Percentiles rank a stretch among this genome's conserved stretches.
Evolutionary conservation across 257 asterid genomes (phyloP).

Genomic region (Eustoma russellianum): DNA sequence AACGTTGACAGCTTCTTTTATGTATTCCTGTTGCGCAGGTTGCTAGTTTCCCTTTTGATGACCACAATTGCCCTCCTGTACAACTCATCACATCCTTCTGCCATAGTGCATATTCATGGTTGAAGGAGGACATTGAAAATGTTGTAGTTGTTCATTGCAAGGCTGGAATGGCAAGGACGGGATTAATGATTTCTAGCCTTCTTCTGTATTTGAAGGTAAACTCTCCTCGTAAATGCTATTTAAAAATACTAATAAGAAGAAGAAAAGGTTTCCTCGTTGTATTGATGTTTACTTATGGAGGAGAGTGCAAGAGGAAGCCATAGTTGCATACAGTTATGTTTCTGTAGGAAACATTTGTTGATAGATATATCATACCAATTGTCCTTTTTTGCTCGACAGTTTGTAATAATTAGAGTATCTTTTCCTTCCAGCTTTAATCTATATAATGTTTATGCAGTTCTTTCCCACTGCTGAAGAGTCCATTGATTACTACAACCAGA

Average conservation of each 20-base stretch:
- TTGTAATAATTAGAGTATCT: slow-evolving; percentile 5
- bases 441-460: slow-evolving; percentile 43
- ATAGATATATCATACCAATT: background rate
- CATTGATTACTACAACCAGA: slow-evolving; percentile 91
- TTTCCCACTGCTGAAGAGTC: slow-evolving; percentile 98
- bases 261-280: too few species aligned
- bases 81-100: slow-evolving; percentile 89
- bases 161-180: slow-evolving; percentile 99
- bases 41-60: slow-evolving; percentile 95
- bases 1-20: background rate
- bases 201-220: slow-evolving; percentile 59
- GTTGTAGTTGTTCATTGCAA: slow-evolving; percentile 98
- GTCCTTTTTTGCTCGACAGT: slow-evolving; percentile 1
- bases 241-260: slow-evolving; percentile 14
- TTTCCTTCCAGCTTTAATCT: slow-evolving; percentile 1
- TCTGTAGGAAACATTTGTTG: background rate
- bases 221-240: slow-evolving; percentile 29
- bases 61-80: slow-evolving; percentile 95
- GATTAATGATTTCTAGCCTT: slow-evolving; percentile 98
- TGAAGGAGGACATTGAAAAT: slow-evolving; percentile 97
- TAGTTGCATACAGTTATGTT: too few species aligned
- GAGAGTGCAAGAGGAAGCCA: background rate
- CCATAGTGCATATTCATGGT: slow-evolving; percentile 99
- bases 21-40: slow-evolving; percentile 37
- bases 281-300: too few species aligned